These are phyloP conservation scores for Fusarium circinatum DNA, from an alignment of 2,329 filamentous ascomycete genomes.

Conservation along the genomic window DNA sequence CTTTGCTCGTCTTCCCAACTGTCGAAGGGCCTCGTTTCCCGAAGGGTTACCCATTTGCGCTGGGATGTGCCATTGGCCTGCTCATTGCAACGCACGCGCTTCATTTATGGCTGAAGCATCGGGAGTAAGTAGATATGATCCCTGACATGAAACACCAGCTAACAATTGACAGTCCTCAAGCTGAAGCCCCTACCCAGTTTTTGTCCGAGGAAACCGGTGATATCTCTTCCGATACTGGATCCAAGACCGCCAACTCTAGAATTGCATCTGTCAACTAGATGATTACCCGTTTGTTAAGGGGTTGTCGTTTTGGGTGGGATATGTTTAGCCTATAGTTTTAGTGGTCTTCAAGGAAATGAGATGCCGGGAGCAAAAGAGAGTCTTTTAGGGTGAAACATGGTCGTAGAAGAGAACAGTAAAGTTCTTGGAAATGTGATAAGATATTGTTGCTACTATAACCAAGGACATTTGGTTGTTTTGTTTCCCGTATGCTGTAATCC, in stretches of 20 bases:
- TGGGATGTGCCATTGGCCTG: constrained; percentile 49
- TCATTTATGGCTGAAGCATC: constrained; percentile 33
- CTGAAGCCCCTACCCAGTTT: neutral
- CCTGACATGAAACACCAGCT: neutral
- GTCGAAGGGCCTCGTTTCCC: constrained; percentile 55
- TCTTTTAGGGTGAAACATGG: fast-evolving
- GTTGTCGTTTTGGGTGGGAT: fast-evolving
- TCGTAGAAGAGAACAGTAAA: fast-evolving
- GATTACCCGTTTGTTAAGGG: fast-evolving
- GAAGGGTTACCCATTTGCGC: constrained; percentile 54
- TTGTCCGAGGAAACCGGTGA: neutral
- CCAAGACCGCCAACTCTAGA: neutral
- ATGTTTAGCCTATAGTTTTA: fast-evolving
- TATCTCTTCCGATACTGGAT: neutral
- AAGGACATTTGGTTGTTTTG: neutral
- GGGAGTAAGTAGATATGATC: constrained; percentile 19
- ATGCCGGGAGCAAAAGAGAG: fast-evolving
- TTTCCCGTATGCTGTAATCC: fast-evolving
- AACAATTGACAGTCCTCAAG: neutral
- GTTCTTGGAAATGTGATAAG: fast-evolving
- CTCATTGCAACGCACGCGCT: constrained; percentile 43
- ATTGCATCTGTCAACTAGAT: neutral
- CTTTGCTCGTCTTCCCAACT: constrained; percentile 60
- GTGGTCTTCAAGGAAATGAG: fast-evolving
- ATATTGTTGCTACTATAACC: fast-evolving